Evolutionary conservation across 1,284 basidiomycete genomes (phyloP), one percentile per base, ranked within the genome.

Genomic region (Melampsora larici-populina): DNA sequence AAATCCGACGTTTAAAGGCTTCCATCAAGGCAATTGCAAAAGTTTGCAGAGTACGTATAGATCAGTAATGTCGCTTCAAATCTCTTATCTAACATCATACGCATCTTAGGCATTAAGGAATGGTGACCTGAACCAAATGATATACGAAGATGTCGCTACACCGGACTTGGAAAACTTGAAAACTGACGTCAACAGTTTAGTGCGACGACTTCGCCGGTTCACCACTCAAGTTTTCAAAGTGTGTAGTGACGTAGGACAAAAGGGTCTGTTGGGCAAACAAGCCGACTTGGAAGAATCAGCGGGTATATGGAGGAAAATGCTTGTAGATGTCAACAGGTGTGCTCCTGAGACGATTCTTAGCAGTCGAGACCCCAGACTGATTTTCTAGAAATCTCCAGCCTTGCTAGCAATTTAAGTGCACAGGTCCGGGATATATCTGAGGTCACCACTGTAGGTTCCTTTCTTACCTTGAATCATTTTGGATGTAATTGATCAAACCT

Each of bases 151-250:
- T 40, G 75, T 77, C 9, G 75, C 75, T 29, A 77, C 75, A 5
- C 75, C 75, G 1, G 75, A 77, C 31, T 62, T 77, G 18, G 67
- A 77, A 46, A 77, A 70, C 43, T 49, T 77, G 15, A 77, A 77
- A 48, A 66, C 66, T n/a, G 75, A 77, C 46, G 75, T 77, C 43
- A 77, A 77, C 33, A 70, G 67, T 26, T 29, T 77, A 2, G 75
- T 77, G 5, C 51, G 67, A n/a, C 17, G 75, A 48, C 49, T 77
- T 3, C 51, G 75, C 17, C 67, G 67, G n/a, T 77, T 77, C 51
- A 77, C 75, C n/a, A 68, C 75, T 26, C 67, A 77, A 60, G 75
- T 77, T 24, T 77, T 77, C 46, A 77, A 70, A 29, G 75, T 77
- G 17, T 77, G 75, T 31, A 69, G 65, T 17, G 75, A 77, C 46